Base-by-base conservation (phyloP, 768 basidiomycete genomes). In the Naganishia friedmannii region DNA sequence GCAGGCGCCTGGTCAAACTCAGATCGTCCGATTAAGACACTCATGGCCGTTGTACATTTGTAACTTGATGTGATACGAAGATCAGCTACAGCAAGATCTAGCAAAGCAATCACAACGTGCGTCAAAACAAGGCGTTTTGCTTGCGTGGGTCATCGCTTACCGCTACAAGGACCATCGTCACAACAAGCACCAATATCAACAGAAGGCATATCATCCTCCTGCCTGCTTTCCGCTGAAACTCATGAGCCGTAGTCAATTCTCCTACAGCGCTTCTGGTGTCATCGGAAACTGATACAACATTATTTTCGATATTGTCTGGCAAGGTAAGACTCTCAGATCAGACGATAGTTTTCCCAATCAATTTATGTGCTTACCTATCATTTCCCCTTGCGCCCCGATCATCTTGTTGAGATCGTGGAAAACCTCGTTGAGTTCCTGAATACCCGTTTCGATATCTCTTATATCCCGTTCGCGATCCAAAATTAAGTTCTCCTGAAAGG, bases 401-500 rank as follows among this genome's bases (percentile, higher is more conserved):
- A 99, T 85, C 19, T 93, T 94, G 53, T 94, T 95, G 55, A 99
- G 83, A 82, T 98, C 94, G 60, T 91, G 87, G 85, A 99, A 98
- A 77, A 99, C 97, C 81, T 97, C 92, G 31, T 91, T 87, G 55
- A 99, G 82, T 80, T 99, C 95, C 76, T 95, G 92, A 67, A 99
- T 97, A 8, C 96, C 95, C 8, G 87, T 88, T 81, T 99, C 96
- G 65, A 99, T 99, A 78, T 97, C 93, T 63, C 90, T 87, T 67
- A 98, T 98, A 77, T 98, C 96, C 0, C 85, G 85, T 79, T 99
- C 95, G 21, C 96, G 89, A 78, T 99, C 96, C 65, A 90, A 88
- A 66, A 96, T 93, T 45, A 98, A 83, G 12, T 92, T 91, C 78
- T 99, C 95, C 80, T 98, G 96, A 79, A 94, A 94, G 92, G 92